Percentiles rank a stretch among this genome's conserved stretches.
These are phyloP conservation scores for Poa annua DNA, from an alignment of 176 grass and related monocot species.

Conservation along the genomic window DNA sequence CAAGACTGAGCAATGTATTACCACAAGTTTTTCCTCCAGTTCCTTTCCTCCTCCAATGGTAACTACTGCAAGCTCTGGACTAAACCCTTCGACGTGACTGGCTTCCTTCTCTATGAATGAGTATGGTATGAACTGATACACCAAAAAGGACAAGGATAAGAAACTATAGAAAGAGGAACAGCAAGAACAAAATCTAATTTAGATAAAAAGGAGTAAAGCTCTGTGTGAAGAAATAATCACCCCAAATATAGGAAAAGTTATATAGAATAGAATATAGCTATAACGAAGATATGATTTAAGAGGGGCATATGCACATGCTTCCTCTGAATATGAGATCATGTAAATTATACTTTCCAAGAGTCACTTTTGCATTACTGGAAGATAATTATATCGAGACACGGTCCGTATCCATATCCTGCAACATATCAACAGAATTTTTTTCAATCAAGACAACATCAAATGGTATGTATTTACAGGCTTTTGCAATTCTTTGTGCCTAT, in stretches of 20 bases:
- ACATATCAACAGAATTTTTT: background rate
- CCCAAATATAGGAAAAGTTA: background rate
- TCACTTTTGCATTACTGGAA: background rate
- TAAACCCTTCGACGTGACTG: conserved; percentile 96
- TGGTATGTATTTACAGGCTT: background rate
- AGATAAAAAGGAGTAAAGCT: background rate
- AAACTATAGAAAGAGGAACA: conserved; percentile 4
- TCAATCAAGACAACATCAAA: background rate
- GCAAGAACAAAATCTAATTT: conserved; percentile 18
- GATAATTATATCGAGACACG: background rate
- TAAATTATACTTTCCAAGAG: background rate
- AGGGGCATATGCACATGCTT: background rate
- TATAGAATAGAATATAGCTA: conserved; percentile 4
- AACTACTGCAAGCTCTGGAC: conserved; percentile 91
- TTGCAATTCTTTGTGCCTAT: background rate
- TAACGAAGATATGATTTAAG: background rate
- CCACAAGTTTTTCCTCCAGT: conserved; percentile 98
- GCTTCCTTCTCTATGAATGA: conserved; percentile 99
- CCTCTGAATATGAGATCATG: background rate
- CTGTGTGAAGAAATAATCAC: conserved; percentile 29
- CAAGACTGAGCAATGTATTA: conserved; percentile 49
- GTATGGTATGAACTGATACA: conserved; percentile 92
- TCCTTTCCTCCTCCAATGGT: conserved; percentile 98
- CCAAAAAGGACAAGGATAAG: conserved; percentile 39
- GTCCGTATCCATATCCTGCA: background rate